Percentiles rank a stretch among this genome's conserved stretches.
Evolutionary conservation across 225 moss, liverwort and hornwort species (phyloP).

Genomic region (Bryoerythrophyllum caledonicum): DNA sequence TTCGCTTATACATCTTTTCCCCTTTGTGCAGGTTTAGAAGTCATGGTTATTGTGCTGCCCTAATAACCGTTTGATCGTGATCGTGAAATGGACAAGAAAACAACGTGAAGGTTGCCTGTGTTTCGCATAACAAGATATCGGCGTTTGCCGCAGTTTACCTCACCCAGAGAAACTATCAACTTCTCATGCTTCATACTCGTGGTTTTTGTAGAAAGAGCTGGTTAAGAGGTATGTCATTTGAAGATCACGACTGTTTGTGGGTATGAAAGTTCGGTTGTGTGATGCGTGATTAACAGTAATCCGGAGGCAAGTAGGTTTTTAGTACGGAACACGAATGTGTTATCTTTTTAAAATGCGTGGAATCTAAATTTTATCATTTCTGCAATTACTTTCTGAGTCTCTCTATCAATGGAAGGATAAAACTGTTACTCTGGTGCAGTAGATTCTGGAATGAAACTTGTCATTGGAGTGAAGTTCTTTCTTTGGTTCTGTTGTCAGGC

Average conservation of each 20-base stretch:
- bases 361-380: not conserved
- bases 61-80: too few relatives aligned
- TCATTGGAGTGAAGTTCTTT: not conserved
- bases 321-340: slow-evolving; percentile 17
- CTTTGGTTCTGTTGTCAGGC: not conserved
- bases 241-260: slow-evolving; percentile 2
- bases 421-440: not conserved
- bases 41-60: not conserved
- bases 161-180: too few relatives aligned
- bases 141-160: too few relatives aligned
- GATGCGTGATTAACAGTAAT: slow-evolving; percentile 23
- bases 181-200: too few relatives aligned
- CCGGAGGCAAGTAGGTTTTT: slow-evolving; percentile 1
- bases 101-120: not conserved
- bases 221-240: not conserved
- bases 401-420: not conserved
- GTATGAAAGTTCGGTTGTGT: slow-evolving; percentile 11
- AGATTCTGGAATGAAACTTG: not conserved
- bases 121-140: too few relatives aligned
- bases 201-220: slow-evolving; percentile 8
- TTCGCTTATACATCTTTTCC: slow-evolving; percentile 7
- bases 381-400: not conserved
- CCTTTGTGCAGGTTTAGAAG: slow-evolving; percentile 21
- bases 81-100: not conserved
- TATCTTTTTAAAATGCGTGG: slow-evolving; percentile 3